Conservation (phyloP, 2,329 filamentous ascomycete genomes). For the Paradendryphiella salina region DNA sequence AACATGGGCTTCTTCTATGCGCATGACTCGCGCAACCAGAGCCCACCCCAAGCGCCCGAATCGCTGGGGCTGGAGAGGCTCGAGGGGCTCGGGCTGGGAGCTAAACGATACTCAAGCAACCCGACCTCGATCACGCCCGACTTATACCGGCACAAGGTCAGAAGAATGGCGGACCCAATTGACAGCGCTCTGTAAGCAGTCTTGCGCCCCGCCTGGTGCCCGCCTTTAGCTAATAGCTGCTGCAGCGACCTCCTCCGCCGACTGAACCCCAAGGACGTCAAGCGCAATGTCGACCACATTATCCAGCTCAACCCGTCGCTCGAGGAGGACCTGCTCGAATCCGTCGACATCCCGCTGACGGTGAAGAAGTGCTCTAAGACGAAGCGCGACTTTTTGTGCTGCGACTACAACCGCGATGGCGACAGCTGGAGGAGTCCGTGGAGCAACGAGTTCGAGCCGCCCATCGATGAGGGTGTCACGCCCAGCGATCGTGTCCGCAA, state of each 20-base stretch:
- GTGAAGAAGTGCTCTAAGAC: conserved; percentile 84
- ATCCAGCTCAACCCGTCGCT: conserved; percentile 87
- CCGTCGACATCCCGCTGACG: conserved; percentile 92
- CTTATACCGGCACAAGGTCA: conserved; percentile 2
- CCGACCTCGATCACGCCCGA: conserved; percentile 22
- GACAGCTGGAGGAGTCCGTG: conserved; percentile 98
- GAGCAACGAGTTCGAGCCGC: conserved; percentile 97
- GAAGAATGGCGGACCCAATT: conserved; percentile 45
- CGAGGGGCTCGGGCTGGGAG: conserved; percentile 27
- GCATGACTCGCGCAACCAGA: conserved; percentile 28
- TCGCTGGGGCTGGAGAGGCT: conserved; percentile 19
- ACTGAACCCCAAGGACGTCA: conserved; percentile 90
- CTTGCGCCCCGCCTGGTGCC: background rate
- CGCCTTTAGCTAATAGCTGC: conserved; percentile 14
- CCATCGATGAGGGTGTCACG: conserved; percentile 79
- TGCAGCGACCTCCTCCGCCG: conserved; percentile 93
- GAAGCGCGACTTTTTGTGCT: conserved; percentile 93
- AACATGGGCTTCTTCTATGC: conserved; percentile 16
- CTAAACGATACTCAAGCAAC: conserved; percentile 19
- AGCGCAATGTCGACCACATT: conserved; percentile 83
- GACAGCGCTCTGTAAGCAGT: conserved; percentile 72
- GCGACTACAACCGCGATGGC: conserved; percentile 99
- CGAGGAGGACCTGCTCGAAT: conserved; percentile 95
- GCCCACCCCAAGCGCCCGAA: conserved; percentile 17
- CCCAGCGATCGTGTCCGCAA: conserved; percentile 88